Percentiles rank a stretch among this genome's conserved stretches.
Conservation (phyloP, 2,329 filamentous ascomycete genomes). For the Chalara sp. region DNA sequence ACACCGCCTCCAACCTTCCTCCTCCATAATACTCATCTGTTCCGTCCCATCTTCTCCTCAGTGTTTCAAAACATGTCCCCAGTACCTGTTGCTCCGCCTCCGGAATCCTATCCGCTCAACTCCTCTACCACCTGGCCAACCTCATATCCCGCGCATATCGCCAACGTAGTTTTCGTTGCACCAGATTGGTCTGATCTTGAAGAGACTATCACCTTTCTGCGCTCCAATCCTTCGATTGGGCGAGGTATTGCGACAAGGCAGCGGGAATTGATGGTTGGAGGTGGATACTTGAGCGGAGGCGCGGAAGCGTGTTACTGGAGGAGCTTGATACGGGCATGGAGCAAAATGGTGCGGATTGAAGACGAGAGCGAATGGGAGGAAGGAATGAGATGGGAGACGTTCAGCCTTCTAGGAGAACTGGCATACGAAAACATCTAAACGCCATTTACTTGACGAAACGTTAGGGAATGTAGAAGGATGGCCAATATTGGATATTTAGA, state of each 20-base stretch:
- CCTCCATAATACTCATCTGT: slow-evolving; percentile 43
- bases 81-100: neutral
- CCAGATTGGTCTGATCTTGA: slow-evolving; percentile 46
- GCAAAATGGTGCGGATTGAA: slow-evolving; percentile 31
- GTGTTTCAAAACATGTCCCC: slow-evolving; percentile 8
- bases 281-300: slow-evolving; percentile 40
- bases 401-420: slow-evolving; percentile 15
- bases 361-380: slow-evolving; percentile 24
- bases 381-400: slow-evolving; percentile 23
- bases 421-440: slow-evolving; percentile 1
- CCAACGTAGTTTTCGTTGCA: slow-evolving; percentile 42
- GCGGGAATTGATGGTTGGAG: slow-evolving; percentile 32
- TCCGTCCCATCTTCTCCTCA: slow-evolving; percentile 37
- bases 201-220: slow-evolving; percentile 38
- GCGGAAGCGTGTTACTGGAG: slow-evolving; percentile 49
- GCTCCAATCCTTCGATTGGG: slow-evolving; percentile 35
- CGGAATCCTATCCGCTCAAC: slow-evolving; percentile 9
- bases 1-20: slow-evolving; percentile 41
- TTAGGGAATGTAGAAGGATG: neutral
- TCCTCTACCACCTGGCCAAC: slow-evolving; percentile 31
- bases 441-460: neutral
- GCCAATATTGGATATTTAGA: neutral
- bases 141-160: slow-evolving; percentile 28
- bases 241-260: slow-evolving; percentile 41
- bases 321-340: slow-evolving; percentile 41